These are phyloP conservation scores for Physaria fendleri DNA, from an alignment of 345 rosid species.

Conservation along the genomic window DNA sequence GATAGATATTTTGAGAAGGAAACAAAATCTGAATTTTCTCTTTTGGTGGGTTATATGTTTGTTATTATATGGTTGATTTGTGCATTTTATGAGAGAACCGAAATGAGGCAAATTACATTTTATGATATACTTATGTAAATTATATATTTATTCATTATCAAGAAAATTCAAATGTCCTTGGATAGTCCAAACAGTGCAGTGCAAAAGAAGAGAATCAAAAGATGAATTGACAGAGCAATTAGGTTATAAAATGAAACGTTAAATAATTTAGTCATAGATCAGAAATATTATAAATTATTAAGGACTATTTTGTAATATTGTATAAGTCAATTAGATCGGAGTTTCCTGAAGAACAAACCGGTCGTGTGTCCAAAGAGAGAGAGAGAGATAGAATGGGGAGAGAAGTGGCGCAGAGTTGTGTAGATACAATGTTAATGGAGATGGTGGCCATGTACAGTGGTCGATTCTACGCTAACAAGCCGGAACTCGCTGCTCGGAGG, in stretches of 20 bases:
- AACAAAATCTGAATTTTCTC: background rate
- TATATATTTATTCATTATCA: too few species aligned
- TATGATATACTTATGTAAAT: too few species aligned
- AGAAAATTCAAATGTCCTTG: too few species aligned
- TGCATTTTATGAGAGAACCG: too few species aligned
- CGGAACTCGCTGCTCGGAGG: constrained; percentile 98
- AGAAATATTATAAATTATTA: background rate
- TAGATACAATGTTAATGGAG: constrained; percentile 73
- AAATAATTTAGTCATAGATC: background rate
- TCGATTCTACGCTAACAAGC: constrained; percentile 76
- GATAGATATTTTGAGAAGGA: constrained; percentile 4
- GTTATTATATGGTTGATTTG: constrained; percentile 25
- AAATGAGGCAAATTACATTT: too few species aligned
- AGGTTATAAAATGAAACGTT: too few species aligned
- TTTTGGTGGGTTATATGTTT: constrained; percentile 24
- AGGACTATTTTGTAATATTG: constrained; percentile 6
- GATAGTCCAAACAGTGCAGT: too few species aligned
- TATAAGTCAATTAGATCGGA: constrained; percentile 24
- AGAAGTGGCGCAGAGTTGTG: constrained; percentile 93
- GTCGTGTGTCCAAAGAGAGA: background rate
- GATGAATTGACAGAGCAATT: too few species aligned
- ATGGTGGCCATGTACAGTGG: constrained; percentile 81
- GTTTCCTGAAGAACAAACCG: constrained; percentile 5
- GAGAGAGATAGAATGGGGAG: constrained; percentile 51
- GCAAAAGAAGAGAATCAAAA: too few species aligned